Percentiles rank a stretch among this genome's conserved stretches.
Conservation (phyloP, 305 asterid genomes). For the Fraxinus dipetala region DNA sequence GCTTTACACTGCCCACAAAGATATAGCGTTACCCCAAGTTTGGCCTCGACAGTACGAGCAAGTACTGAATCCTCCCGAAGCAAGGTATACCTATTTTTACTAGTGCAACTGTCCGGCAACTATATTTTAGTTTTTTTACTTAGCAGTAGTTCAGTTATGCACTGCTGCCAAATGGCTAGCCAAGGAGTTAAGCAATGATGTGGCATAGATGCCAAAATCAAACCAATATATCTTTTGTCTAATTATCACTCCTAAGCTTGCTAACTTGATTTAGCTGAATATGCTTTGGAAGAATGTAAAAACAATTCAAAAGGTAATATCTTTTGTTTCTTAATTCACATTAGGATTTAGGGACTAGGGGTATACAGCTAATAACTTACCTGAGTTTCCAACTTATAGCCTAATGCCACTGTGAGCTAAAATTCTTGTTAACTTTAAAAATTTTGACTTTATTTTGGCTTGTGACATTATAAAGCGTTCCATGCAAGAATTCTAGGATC, state of each 20-base stretch:
- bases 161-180: not conserved
- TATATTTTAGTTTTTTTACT: not conserved
- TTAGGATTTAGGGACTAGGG: not conserved
- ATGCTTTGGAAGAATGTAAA: not conserved
- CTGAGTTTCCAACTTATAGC: not conserved
- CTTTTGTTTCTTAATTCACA: not conserved
- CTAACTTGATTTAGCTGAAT: not conserved
- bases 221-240: not conserved
- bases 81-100: constrained; percentile 32
- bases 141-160: not conserved
- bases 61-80: constrained; percentile 40
- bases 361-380: not conserved
- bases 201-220: not conserved
- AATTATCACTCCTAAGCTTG: not conserved
- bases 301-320: not conserved
- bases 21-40: constrained; percentile 65
- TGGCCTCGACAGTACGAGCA: constrained; percentile 55
- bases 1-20: constrained; percentile 65
- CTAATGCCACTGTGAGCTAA: not conserved
- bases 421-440: not conserved
- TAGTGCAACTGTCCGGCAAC: not conserved
- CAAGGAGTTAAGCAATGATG: not conserved
- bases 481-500: not conserved
- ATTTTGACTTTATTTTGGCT: not conserved
- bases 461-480: not conserved